Percentiles rank a stretch among this genome's conserved stretches.
phyloP scores from a whole-genome alignment of 495 filamentous ascomycete species.

The Corynascus novoguineensis region DNA sequence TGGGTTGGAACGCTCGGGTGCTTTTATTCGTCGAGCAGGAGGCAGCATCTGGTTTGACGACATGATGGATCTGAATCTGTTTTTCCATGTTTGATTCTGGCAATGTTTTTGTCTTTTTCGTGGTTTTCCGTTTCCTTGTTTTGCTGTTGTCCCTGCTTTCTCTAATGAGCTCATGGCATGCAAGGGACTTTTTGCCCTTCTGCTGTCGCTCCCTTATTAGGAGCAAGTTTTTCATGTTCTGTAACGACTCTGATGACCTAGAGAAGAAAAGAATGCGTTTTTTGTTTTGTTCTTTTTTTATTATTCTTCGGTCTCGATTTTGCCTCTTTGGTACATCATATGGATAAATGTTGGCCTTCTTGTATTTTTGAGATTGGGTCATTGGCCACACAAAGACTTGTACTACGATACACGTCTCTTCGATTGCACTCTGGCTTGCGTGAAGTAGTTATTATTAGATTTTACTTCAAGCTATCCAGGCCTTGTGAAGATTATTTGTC shows the following conservation, averaged over 20 bases:
- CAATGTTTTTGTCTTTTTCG: conserved; percentile 15
- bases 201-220: background rate
- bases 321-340: too few species aligned
- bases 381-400: too few species aligned
- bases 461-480: too few species aligned
- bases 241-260: conserved; percentile 11
- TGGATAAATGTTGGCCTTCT: too few species aligned
- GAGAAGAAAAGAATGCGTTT: conserved; percentile 2
- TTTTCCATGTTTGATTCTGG: background rate
- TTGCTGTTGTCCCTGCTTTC: too few species aligned
- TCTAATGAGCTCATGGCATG: conserved; percentile 11
- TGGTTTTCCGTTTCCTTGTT: conserved; percentile 1
- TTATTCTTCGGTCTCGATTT: background rate
- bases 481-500: too few species aligned
- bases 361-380: too few species aligned
- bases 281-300: background rate
- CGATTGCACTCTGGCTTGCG: too few species aligned
- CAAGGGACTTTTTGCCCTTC: background rate
- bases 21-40: background rate
- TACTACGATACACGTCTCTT: too few species aligned
- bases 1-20: background rate
- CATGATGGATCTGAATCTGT: background rate
- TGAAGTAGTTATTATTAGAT: too few species aligned
- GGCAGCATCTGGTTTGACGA: background rate
- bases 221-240: conserved; percentile 1